Evolutionary conservation across 768 basidiomycete species (phyloP).

Genomic region (Podaxis sp.): DNA sequence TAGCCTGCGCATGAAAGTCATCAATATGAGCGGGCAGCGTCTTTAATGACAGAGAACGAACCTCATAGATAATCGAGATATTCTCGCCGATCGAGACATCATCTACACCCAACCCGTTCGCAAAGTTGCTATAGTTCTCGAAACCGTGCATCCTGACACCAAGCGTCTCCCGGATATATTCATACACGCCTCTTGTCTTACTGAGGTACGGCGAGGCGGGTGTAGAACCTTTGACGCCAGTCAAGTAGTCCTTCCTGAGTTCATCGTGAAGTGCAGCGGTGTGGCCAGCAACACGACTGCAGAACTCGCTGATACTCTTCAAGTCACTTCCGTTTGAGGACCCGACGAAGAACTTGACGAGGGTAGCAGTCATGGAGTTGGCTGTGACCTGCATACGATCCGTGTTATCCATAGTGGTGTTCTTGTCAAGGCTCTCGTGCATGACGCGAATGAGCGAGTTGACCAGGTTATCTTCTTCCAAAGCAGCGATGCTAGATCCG

Average conservation of each 20-base stretch:
- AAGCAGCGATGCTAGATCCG: constrained; percentile 20
- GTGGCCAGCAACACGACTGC: constrained; percentile 47
- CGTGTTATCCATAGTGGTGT: constrained; percentile 67
- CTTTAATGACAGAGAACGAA: constrained; percentile 21
- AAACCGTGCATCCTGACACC: constrained; percentile 73
- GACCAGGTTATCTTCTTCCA: constrained; percentile 31
- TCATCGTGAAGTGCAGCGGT: constrained; percentile 44
- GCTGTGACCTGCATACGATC: constrained; percentile 67
- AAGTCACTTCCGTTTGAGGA: constrained; percentile 20
- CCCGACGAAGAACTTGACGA: constrained; percentile 44
- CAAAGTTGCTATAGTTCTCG: constrained; percentile 58
- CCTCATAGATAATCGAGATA: constrained; percentile 74
- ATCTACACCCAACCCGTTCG: constrained; percentile 42
- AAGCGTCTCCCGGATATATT: constrained; percentile 64
- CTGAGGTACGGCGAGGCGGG: constrained; percentile 67
- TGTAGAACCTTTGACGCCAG: constrained; percentile 54
- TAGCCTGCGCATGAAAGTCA: constrained; percentile 37
- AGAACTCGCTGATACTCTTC: constrained; percentile 47
- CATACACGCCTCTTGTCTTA: constrained; percentile 65
- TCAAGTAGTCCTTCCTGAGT: constrained; percentile 55
- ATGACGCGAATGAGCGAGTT: constrained; percentile 41
- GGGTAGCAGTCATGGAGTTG: constrained; percentile 51
- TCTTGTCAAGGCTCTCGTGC: constrained; percentile 58
- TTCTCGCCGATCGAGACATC: constrained; percentile 69
- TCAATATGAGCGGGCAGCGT: not conserved